phyloP scores from a whole-genome alignment of 2,329 filamentous ascomycete species.

The Aureobasidium vineae region DNA sequence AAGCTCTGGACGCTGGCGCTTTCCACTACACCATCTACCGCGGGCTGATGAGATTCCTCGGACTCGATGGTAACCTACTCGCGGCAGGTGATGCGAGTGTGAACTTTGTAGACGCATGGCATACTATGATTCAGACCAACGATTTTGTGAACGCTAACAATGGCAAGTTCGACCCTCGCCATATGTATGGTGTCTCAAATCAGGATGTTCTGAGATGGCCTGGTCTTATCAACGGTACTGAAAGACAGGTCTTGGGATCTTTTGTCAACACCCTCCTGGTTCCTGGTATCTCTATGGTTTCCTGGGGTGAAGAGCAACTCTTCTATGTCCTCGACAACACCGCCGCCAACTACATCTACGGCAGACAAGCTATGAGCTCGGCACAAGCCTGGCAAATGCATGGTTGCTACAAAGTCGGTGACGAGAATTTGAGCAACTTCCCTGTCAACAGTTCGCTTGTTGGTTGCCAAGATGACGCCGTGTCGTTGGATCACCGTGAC shows the following conservation, averaged over 20 bases:
- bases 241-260: conserved; percentile 57
- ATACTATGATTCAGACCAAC: conserved; percentile 57
- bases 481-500: conserved; percentile 62
- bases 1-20: conserved; percentile 58
- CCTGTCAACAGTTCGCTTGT: conserved; percentile 54
- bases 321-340: conserved; percentile 65
- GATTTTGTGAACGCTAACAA: conserved; percentile 61
- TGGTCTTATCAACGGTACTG: conserved; percentile 55
- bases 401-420: conserved; percentile 60
- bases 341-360: conserved; percentile 64
- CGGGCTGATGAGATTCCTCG: conserved; percentile 60
- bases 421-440: conserved; percentile 58
- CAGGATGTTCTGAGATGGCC: conserved; percentile 67
- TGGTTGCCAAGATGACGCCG: conserved; percentile 58
- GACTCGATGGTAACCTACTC: conserved; percentile 57
- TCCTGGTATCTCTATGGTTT: conserved; percentile 59
- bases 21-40: conserved; percentile 66
- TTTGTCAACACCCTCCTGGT: conserved; percentile 60
- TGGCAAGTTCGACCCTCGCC: conserved; percentile 61
- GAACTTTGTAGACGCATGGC: conserved; percentile 57
- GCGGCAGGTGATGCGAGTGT: conserved; percentile 45
- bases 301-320: conserved; percentile 66
- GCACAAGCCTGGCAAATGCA: conserved; percentile 62
- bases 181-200: conserved; percentile 64
- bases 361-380: conserved; percentile 61